Conservation (phyloP, 2,329 filamentous ascomycete genomes). For the Pseudophaeomoniella oleicola region DNA sequence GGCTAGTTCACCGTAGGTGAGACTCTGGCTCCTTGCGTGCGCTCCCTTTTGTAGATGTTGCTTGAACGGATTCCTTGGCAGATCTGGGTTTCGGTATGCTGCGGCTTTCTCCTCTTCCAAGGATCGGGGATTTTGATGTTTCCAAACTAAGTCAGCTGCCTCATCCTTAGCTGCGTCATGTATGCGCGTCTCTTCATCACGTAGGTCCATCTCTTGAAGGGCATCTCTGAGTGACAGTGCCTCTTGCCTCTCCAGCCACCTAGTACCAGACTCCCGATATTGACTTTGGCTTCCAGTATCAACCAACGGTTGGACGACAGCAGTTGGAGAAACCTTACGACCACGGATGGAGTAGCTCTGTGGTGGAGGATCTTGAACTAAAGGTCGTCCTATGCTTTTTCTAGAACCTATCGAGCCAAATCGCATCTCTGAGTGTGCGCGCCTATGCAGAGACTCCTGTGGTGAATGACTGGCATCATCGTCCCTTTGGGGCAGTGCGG, state of each 20-base stretch:
- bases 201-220: slow-evolving; percentile 42
- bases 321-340: slow-evolving; percentile 22
- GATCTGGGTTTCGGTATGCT: slow-evolving; percentile 29
- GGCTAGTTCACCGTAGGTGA: slow-evolving; percentile 5
- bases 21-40: slow-evolving; percentile 27
- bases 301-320: slow-evolving; percentile 15
- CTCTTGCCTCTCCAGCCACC: slow-evolving; percentile 45
- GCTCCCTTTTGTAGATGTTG: slow-evolving; percentile 29
- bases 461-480: slow-evolving; percentile 4
- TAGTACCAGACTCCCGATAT: slow-evolving; percentile 39
- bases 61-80: slow-evolving; percentile 24
- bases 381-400: slow-evolving; percentile 18
- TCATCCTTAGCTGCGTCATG: slow-evolving; percentile 46
- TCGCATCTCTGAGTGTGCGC: neutral
- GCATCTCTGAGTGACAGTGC: slow-evolving; percentile 40
- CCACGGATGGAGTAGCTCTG: slow-evolving; percentile 14
- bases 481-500: neutral
- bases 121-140: slow-evolving; percentile 41
- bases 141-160: slow-evolving; percentile 49
- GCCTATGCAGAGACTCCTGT: neutral
- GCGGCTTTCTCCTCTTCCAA: slow-evolving; percentile 33
- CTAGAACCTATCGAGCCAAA: neutral
- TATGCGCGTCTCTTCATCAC: slow-evolving; percentile 37
- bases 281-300: slow-evolving; percentile 22
- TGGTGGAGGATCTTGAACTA: slow-evolving; percentile 21